Evolutionary conservation across 2,329 filamentous ascomycete species (phyloP).

Genomic region (Tolypocladium tropicale): DNA sequence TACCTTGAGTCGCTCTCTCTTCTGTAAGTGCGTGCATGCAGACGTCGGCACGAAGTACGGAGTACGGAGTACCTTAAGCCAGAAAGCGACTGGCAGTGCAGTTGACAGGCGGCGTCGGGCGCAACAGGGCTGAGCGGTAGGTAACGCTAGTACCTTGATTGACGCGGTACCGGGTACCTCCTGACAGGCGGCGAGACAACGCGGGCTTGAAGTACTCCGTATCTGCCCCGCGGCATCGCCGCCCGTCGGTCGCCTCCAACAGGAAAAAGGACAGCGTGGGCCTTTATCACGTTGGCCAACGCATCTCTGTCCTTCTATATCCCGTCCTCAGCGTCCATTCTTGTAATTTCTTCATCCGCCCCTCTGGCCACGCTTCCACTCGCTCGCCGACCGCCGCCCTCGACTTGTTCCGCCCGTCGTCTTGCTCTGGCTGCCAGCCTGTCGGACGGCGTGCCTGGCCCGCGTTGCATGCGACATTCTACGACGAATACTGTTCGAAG

Average conservation of each 20-base stretch:
- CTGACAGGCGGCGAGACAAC: not conserved
- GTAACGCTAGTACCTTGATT: too few species aligned
- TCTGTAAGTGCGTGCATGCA: too few species aligned
- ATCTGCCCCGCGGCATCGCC: not conserved
- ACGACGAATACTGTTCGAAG: not conserved
- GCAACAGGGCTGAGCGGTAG: too few species aligned
- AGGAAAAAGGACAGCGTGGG: constrained; percentile 1
- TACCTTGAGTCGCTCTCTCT: too few species aligned
- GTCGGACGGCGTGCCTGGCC: not conserved
- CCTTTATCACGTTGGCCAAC: not conserved
- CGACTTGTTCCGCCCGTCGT: not conserved
- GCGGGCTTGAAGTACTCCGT: not conserved
- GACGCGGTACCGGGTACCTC: not conserved
- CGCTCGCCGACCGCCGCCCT: not conserved
- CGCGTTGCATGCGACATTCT: not conserved
- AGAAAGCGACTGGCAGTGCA: too few species aligned
- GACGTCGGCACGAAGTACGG: too few species aligned
- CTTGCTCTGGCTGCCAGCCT: not conserved
- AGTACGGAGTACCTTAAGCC: too few species aligned
- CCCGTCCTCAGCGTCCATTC: too few species aligned
- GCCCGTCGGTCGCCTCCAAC: not conserved
- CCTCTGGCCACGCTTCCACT: not conserved
- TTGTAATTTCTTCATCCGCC: too few species aligned
- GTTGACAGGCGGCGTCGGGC: too few species aligned
- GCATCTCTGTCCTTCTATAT: not conserved